Evolutionary conservation across 116 monocot genomes (phyloP).

Genomic region (Trichopus zeylanicus): DNA sequence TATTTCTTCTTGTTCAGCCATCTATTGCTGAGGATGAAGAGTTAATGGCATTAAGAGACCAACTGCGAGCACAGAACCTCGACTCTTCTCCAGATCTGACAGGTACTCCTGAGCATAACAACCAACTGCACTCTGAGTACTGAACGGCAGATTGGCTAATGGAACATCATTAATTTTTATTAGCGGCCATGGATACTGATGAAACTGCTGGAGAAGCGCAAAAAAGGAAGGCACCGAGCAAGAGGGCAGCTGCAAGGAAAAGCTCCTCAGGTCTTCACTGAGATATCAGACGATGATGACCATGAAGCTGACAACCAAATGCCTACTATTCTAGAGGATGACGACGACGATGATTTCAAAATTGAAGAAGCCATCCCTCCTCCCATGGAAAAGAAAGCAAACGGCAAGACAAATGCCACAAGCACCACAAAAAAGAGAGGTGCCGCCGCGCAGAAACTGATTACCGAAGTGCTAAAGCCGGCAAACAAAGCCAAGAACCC

Average conservation of each 20-base stretch:
- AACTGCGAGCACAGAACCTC: slow-evolving; percentile 66
- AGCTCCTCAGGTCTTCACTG: background rate
- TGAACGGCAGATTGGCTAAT: too few relatives aligned
- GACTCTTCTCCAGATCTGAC: slow-evolving; percentile 52
- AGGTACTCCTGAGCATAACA: slow-evolving; percentile 36
- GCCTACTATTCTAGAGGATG: slow-evolving; percentile 18
- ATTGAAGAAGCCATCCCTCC: slow-evolving; percentile 11
- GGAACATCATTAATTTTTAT: too few relatives aligned
- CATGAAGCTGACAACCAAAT: slow-evolving; percentile 7
- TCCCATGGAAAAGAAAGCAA: slow-evolving; percentile 36
- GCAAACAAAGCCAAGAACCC: slow-evolving; percentile 25
- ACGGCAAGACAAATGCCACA: slow-evolving; percentile 24
- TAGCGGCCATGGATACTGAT: slow-evolving; percentile 57
- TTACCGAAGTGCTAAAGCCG: slow-evolving; percentile 42
- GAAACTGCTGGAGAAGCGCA: background rate
- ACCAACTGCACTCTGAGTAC: too few relatives aligned
- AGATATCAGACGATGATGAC: slow-evolving; percentile 24
- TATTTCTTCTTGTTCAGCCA: slow-evolving; percentile 6
- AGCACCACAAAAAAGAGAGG: slow-evolving; percentile 38
- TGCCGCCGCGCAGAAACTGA: slow-evolving; percentile 31
- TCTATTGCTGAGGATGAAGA: slow-evolving; percentile 53
- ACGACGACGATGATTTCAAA: slow-evolving; percentile 26
- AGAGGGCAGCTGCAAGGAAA: slow-evolving; percentile 14
- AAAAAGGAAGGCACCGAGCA: slow-evolving; percentile 29
- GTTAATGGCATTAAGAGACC: slow-evolving; percentile 47